A percentile compares a stretch with the other conserved stretches of the same genome.
Evolutionary conservation across 75 land plant species (phyloP).

Genomic region (Azolla pinnata): DNA sequence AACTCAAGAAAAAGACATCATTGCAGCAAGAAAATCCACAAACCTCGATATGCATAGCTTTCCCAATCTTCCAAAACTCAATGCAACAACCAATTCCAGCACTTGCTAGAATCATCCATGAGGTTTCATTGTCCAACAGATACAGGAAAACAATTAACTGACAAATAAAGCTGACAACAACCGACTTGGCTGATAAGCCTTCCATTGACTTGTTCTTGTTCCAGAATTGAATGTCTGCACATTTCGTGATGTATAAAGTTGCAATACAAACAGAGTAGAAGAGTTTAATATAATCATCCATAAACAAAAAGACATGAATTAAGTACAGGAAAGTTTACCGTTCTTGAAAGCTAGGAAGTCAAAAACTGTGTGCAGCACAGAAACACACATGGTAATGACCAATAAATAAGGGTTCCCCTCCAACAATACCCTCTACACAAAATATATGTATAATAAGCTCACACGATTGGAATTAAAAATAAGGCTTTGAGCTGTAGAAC

Average conservation of each 20-base stretch:
- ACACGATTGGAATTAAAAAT: too few species aligned
- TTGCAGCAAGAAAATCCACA: background rate
- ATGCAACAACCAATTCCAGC: slow-evolving; percentile 95
- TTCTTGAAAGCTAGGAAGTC: slow-evolving; percentile 96
- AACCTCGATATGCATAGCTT: slow-evolving; percentile 99
- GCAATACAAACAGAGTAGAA: background rate
- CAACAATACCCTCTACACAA: slow-evolving; percentile 79
- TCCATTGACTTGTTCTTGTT: slow-evolving; percentile 99
- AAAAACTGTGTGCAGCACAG: slow-evolving; percentile 79
- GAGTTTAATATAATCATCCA: background rate
- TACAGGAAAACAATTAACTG: slow-evolving; percentile 94
- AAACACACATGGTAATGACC: slow-evolving; percentile 72
- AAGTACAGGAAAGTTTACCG: slow-evolving; percentile 37
- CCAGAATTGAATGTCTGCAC: slow-evolving; percentile 95
- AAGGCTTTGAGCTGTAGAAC: too few species aligned
- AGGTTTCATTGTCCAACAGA: slow-evolving; percentile 93
- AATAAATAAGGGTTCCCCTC: slow-evolving; percentile 95
- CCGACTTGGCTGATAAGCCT: slow-evolving; percentile 93
- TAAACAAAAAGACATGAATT: background rate
- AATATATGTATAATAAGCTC: background rate
- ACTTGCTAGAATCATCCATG: slow-evolving; percentile 98
- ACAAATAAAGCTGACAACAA: slow-evolving; percentile 73
- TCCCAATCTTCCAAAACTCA: slow-evolving; percentile 99
- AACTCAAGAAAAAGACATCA: slow-evolving; percentile 1
- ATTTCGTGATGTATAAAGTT: background rate